phyloP scores from a whole-genome alignment of 331 rosid species.

The Saraca asoca region DNA sequence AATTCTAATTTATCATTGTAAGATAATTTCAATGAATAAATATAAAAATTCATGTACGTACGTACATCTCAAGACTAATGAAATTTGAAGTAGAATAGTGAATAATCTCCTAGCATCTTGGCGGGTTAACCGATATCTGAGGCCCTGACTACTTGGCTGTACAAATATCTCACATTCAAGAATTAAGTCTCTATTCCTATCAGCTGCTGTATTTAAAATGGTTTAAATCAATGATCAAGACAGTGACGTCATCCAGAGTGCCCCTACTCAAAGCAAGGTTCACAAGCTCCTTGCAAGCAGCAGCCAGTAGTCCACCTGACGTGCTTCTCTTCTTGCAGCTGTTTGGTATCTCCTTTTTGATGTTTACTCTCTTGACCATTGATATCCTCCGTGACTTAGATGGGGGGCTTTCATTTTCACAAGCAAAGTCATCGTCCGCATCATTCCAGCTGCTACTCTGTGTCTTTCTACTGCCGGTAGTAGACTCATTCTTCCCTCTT shows the following conservation, averaged over 20 bases:
- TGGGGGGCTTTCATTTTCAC: constrained; percentile 53
- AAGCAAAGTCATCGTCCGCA: constrained; percentile 35
- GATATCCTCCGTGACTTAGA: constrained; percentile 55
- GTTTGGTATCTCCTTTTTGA: constrained; percentile 41
- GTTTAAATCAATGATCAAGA: constrained; percentile 60
- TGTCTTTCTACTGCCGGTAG: constrained; percentile 40
- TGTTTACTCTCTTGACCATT: constrained; percentile 38
- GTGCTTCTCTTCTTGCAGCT: constrained; percentile 32
- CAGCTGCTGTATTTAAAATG: constrained; percentile 38
- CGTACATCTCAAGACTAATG: too few species aligned
- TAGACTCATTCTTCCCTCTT: constrained; percentile 32
- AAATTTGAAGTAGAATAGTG: too few species aligned
- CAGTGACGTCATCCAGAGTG: constrained; percentile 66
- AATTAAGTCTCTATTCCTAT: constrained; percentile 3
- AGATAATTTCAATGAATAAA: too few species aligned
- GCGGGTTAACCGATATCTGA: not conserved
- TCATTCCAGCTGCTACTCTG: constrained; percentile 34
- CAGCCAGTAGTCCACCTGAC: constrained; percentile 41
- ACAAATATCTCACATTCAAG: not conserved
- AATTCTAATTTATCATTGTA: too few species aligned
- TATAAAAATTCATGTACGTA: too few species aligned
- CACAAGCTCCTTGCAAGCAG: constrained; percentile 71
- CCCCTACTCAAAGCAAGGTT: constrained; percentile 59
- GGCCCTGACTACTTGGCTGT: not conserved
- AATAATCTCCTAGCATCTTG: not conserved